A percentile compares a stretch with the other conserved stretches of the same genome.
phyloP scores from a whole-genome alignment of 345 rosid species.

The Cardamine occulta region DNA sequence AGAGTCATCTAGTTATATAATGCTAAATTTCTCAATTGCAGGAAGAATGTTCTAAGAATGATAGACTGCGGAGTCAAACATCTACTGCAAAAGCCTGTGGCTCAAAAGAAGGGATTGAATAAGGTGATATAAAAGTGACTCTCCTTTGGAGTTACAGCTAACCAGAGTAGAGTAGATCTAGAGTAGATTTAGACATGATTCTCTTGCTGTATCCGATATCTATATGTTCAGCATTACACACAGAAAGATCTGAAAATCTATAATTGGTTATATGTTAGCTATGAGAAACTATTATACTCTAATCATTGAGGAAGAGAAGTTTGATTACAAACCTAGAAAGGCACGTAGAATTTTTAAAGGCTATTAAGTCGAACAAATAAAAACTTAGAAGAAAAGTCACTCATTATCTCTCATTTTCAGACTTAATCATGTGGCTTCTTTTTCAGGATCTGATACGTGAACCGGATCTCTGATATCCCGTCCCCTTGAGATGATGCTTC shows the following conservation, averaged over 20 bases:
- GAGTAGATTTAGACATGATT: constrained; percentile 21
- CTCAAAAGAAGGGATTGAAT: constrained; percentile 20
- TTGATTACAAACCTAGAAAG: constrained; percentile 29
- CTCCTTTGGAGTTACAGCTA: constrained; percentile 14
- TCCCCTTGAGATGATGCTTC: constrained; percentile 36
- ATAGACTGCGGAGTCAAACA: constrained; percentile 43
- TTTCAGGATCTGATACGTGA: constrained; percentile 51
- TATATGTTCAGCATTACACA: background rate
- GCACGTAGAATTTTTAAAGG: constrained; percentile 8
- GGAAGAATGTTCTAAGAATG: constrained; percentile 63
- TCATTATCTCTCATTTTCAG: constrained; percentile 32
- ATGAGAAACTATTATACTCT: constrained; percentile 26
- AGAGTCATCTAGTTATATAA: constrained; percentile 12
- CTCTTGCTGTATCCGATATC: constrained; percentile 15
- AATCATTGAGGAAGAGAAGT: constrained; percentile 18
- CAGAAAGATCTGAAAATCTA: background rate
- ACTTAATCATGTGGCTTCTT: constrained; percentile 53
- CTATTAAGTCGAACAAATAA: constrained; percentile 15
- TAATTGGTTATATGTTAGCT: constrained; percentile 25
- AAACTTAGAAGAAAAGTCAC: constrained; percentile 8
- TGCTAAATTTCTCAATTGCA: constrained; percentile 29
- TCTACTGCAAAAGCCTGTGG: constrained; percentile 17
- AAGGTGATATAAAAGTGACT: constrained; percentile 26
- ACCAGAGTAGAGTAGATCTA: constrained; percentile 17
- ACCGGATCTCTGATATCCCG: constrained; percentile 55